phyloP scores from a whole-genome alignment of 208 protist genomes.

The Trypanosoma boissoni region DNA sequence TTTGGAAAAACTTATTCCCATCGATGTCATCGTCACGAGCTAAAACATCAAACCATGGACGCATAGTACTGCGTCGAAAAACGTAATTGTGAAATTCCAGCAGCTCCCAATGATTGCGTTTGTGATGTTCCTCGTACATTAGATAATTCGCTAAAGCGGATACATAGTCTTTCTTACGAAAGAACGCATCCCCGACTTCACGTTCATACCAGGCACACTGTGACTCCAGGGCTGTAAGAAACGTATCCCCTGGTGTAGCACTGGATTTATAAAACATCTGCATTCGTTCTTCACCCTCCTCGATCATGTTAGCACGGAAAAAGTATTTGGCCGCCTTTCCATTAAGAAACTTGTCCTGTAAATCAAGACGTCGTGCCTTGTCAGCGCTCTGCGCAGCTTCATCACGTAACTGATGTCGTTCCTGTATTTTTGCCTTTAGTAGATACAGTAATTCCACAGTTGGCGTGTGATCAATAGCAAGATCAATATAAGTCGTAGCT shows the following conservation, averaged over 20 bases:
- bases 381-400: conserved; percentile 83
- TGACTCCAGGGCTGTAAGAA: conserved; percentile 88
- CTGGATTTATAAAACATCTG: conserved; percentile 87
- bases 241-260: conserved; percentile 51
- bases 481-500: conserved; percentile 84
- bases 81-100: conserved; percentile 98
- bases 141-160: conserved; percentile 90
- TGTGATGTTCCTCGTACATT: conserved; percentile 92
- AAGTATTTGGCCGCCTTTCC: conserved; percentile 92
- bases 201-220: conserved; percentile 97
- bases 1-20: conserved; percentile 77
- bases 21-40: conserved; percentile 68
- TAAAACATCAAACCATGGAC: conserved; percentile 94
- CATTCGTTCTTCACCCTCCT: conserved; percentile 83
- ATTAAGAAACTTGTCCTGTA: conserved; percentile 96
- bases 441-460: conserved; percentile 94
- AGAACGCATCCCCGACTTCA: conserved; percentile 88
- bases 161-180: conserved; percentile 75
- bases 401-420: conserved; percentile 67
- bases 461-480: conserved; percentile 94
- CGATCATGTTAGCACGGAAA: conserved; percentile 81
- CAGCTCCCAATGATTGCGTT: conserved; percentile 92
- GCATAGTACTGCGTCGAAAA: conserved; percentile 93
- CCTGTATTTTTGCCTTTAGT: conserved; percentile 86
- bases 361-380: conserved; percentile 89